phyloP scores from a whole-genome alignment of 208 protist genomes.

The Leishmania gerbilli region DNA sequence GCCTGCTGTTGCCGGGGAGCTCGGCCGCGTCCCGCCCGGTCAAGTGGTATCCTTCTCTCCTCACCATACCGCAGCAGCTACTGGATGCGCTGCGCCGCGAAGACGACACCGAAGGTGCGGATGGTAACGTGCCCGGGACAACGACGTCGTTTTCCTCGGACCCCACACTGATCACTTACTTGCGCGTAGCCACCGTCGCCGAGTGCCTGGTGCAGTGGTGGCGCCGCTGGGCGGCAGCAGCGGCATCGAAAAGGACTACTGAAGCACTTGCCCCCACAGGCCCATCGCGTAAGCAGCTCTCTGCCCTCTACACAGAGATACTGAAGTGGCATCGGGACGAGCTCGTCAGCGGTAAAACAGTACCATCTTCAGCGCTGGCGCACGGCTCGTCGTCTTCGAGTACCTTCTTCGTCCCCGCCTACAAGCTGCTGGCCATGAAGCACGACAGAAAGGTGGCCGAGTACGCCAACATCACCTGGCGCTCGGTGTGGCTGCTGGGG shows the following conservation, averaged over 20 bases:
- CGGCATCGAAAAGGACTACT: neutral
- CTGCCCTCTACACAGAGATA: slow-evolving; percentile 29
- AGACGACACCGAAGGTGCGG: slow-evolving; percentile 17
- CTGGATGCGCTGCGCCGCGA: slow-evolving; percentile 48
- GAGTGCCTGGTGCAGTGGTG: slow-evolving; percentile 27
- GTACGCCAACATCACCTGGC: slow-evolving; percentile 38
- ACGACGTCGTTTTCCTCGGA: slow-evolving; percentile 26
- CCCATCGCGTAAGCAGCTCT: slow-evolving; percentile 12
- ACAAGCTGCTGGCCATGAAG: slow-evolving; percentile 63
- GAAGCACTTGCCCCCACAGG: too few species aligned
- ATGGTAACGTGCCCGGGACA: neutral
- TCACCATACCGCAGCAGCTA: slow-evolving; percentile 73
- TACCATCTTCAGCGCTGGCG: neutral
- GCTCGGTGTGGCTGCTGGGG: slow-evolving; percentile 68
- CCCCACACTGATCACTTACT: slow-evolving; percentile 40
- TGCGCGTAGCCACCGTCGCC: slow-evolving; percentile 49
- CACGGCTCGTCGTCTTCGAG: neutral
- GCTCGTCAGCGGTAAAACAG: neutral
- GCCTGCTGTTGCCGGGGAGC: slow-evolving; percentile 14
- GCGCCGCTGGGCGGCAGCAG: neutral
- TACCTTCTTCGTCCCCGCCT: slow-evolving; percentile 51
- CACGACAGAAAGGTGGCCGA: slow-evolving; percentile 40
- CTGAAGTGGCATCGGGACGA: slow-evolving; percentile 37
- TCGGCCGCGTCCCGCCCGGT: neutral
- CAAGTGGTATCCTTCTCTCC: slow-evolving; percentile 79